Conservation (phyloP, 169 alveolate species). For the Cryptosporidium ubiquitum region DNA sequence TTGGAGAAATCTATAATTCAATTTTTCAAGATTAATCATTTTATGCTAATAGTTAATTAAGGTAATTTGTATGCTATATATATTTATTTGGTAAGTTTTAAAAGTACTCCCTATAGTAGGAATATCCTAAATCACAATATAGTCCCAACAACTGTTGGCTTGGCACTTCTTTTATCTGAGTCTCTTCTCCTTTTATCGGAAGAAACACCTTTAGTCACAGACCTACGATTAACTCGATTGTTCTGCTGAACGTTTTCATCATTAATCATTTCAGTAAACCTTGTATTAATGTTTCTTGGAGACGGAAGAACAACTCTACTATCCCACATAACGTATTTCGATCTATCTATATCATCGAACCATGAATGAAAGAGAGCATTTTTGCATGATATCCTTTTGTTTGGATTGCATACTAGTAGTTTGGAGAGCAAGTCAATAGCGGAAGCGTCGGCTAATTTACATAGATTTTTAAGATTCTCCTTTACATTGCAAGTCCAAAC, state of each 20-base stretch:
- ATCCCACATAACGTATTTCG: constrained; percentile 70
- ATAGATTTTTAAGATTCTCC: constrained; percentile 50
- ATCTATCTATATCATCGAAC: constrained; percentile 72
- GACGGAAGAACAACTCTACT: constrained; percentile 60
- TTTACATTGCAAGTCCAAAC: constrained; percentile 52
- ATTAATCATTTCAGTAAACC: constrained; percentile 22
- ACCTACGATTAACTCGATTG: constrained; percentile 38
- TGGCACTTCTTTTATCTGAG: constrained; percentile 53
- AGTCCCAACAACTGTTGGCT: constrained; percentile 16
- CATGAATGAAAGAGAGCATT: constrained; percentile 76
- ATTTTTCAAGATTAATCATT: background rate
- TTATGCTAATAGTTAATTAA: background rate
- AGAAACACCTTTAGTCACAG: constrained; percentile 11
- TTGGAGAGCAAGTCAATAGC: constrained; percentile 74
- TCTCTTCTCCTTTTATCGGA: constrained; percentile 70
- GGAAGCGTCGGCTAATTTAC: constrained; percentile 65
- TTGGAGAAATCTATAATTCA: background rate
- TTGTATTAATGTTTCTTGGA: background rate
- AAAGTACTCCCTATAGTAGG: too few species aligned
- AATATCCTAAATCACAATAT: background rate
- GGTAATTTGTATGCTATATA: background rate
- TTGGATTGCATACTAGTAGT: constrained; percentile 75
- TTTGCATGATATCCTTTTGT: constrained; percentile 75
- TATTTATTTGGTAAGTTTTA: background rate
- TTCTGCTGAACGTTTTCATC: constrained; percentile 69